Evolutionary conservation across 768 basidiomycete genomes (phyloP), one percentile per base, ranked within the genome.

Genomic region (Podaxis sp.): DNA sequence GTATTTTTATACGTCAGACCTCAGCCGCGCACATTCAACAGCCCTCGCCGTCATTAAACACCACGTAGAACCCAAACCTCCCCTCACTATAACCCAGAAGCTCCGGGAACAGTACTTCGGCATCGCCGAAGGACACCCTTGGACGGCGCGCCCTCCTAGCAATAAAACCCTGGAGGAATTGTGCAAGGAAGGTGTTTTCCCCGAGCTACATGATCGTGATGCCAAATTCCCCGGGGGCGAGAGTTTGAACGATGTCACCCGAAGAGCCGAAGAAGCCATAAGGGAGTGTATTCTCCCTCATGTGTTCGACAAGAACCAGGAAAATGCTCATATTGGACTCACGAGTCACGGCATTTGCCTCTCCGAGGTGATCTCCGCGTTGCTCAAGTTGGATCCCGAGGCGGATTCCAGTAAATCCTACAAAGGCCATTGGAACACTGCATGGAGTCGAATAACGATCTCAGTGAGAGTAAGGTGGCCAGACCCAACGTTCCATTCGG

Each of bases 301-400:
- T 67, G 70, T 92, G 0, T 75, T 75, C 22, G 74, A 75, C 46
- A 71, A 74, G 7, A 63, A 64, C 7, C 55, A 61, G 5, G 54
- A 41, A n/a, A 65, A 37, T 17, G 65, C 46, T 10, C 88, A 91
- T 65, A 71, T 93, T 38, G 90, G 85, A 1, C 66, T 92, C 37
- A 86, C 89, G 54, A 89, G 90, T 68, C 91, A 93, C 71, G 90
- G 91, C 1, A 66, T 90, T 59, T 90, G 85, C 68, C 90, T 93
- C 48, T 78, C 79, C 51, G 85, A 87, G 71, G 67, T 90, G 15
- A 72, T 91, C 13, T 73, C 80, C 15, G 85, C 83, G 11, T 67
- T 92, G 17, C 66, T 91, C 26, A 72, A 75, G 48, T 65, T 83
- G 50, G 83, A 84, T 68, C 83, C 81, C 49, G 75, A 78, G 60